phyloP scores from a whole-genome alignment of 345 rosid genomes.

The Euphorbia lathyris region DNA sequence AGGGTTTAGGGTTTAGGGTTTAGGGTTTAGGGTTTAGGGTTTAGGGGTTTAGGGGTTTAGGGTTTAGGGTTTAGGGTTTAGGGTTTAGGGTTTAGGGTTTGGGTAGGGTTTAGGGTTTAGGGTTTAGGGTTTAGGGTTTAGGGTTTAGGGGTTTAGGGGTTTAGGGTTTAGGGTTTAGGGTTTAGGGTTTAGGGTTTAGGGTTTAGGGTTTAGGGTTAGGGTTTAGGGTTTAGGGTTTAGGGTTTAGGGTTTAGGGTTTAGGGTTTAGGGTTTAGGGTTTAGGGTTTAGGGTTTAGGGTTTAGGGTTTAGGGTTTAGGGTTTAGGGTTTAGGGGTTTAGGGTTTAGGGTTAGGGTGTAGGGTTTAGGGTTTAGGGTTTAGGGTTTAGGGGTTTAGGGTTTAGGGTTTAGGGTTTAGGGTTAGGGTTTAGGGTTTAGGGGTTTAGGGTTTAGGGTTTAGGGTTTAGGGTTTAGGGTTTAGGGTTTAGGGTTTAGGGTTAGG shows the following conservation, averaged over 20 bases:
- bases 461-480: constrained; percentile 14
- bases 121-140: constrained; percentile 3
- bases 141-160: constrained; percentile 2
- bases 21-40: constrained; percentile 12
- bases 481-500: constrained; percentile 15
- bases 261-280: constrained; percentile 5
- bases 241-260: constrained; percentile 7
- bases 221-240: constrained; percentile 9
- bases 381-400: constrained; percentile 15
- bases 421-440: constrained; percentile 1
- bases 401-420: constrained; percentile 16
- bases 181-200: constrained; percentile 18
- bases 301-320: constrained; percentile 10
- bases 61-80: constrained; percentile 2
- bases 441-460: constrained; percentile 15
- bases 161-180: constrained; percentile 8
- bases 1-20: constrained; percentile 12
- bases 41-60: constrained; percentile 7
- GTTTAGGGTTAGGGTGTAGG: background rate
- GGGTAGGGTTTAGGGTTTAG: background rate
- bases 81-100: constrained; percentile 3
- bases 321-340: constrained; percentile 8
- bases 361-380: constrained; percentile 8
- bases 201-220: constrained; percentile 13
- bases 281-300: constrained; percentile 11